Base-by-base conservation (phyloP, 2,329 filamentous ascomycete species). In the Colletotrichum phormii region DNA sequence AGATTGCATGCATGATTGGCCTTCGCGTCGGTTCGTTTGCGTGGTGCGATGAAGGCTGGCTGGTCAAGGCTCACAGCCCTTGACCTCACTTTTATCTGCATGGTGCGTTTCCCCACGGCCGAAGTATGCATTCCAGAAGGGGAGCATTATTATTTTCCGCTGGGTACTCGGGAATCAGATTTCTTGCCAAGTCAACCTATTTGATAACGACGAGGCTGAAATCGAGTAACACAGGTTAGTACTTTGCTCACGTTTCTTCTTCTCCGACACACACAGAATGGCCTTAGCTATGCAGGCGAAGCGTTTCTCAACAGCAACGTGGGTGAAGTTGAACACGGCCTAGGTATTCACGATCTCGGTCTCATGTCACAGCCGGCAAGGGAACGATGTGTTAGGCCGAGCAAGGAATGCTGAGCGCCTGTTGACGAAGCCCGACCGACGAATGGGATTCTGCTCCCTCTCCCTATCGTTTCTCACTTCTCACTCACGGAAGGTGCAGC, bases 81-180 rank as follows among this genome's bases (percentile, higher is more conserved):
- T 49, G 70, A 46, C 26, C 55, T 57, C 26, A 33, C 64, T 13
- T 42, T 42, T 11, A 46, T 62, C 15, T 37, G 37, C 64, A 26
- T 67, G 55, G 12, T 29, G 59, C 37, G 37, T 59, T 70, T 49
- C 54, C 46, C 55, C 54, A 64, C 46, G 53, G 15, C 18, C 24
- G 22, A 61, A 55, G 46, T 33, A n/a, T 42, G 66, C 70, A 70
- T 64, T 70, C 60, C 55, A 33, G 31, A 22, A 60, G 26, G 26
- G 54, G 60, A 72, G 54, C 60, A 70, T 57, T 49, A 55, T 51
- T 60, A 35, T 49, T 64, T 55, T 54, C 46, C 55, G 35, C 59
- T 46, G 26, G 26, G 26, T 29, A 37, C 46, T 33, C 15, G 29
- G 26, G 9, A 33, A 6, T 42, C 3, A 24, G 29, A 7, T 9